Percentiles rank a stretch among this genome's conserved stretches.
Evolutionary conservation across 805 yeast species (phyloP).

Genomic region (Ogataea pini): DNA sequence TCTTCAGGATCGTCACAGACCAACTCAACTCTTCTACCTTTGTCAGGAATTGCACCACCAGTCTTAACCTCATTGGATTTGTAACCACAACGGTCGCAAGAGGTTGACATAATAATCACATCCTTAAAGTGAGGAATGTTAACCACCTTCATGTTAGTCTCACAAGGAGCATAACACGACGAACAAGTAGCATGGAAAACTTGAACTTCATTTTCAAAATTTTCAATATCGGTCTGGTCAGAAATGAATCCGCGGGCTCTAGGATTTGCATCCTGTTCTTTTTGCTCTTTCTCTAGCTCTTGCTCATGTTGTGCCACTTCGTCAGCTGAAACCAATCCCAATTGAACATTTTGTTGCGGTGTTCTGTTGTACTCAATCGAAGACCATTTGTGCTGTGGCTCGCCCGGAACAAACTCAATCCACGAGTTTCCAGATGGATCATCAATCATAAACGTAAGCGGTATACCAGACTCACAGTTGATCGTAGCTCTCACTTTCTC

Average conservation of each 20-base stretch:
- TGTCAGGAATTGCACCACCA: conserved; percentile 91
- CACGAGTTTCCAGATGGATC: conserved; percentile 98
- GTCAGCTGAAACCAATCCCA: conserved; percentile 78
- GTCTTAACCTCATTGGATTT: conserved; percentile 97
- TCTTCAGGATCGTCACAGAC: conserved; percentile 88
- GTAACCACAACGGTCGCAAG: conserved; percentile 90
- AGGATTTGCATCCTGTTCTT: conserved; percentile 36
- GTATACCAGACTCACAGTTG: conserved; percentile 69
- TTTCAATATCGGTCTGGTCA: conserved; percentile 79
- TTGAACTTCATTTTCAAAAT: conserved; percentile 87
- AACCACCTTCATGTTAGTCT: conserved; percentile 95
- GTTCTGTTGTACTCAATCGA: conserved; percentile 78
- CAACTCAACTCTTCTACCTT: conserved; percentile 74
- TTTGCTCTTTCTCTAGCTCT: conserved; percentile 37
- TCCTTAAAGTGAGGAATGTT: conserved; percentile 98
- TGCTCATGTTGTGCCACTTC: conserved; percentile 57
- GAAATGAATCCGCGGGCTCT: conserved; percentile 59
- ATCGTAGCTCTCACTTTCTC: conserved; percentile 58
- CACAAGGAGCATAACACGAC: conserved; percentile 77
- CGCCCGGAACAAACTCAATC: conserved; percentile 87
- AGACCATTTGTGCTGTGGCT: conserved; percentile 87
- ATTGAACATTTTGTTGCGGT: conserved; percentile 80
- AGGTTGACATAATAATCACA: conserved; percentile 93
- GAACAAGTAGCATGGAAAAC: conserved; percentile 92
- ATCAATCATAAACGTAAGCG: conserved; percentile 76